Evolutionary conservation across 2,329 filamentous ascomycete species (phyloP), one percentile per base, ranked within the genome.

Genomic region (Beauveria sp.): DNA sequence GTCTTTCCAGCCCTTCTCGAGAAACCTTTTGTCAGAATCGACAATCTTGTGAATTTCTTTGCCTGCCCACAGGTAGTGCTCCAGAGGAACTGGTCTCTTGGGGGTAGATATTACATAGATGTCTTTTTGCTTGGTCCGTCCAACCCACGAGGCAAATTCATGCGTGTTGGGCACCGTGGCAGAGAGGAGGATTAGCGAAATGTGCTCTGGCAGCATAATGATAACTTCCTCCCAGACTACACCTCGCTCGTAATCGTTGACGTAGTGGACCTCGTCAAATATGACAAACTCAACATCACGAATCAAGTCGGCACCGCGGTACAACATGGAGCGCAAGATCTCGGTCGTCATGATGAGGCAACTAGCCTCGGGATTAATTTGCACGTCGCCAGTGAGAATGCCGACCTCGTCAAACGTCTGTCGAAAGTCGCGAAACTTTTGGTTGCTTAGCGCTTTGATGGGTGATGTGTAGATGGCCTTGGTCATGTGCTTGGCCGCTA

Each of bases 181-280:
- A 5, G 95, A 99, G 3, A 99, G 82, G 2, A 98, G 79, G 67
- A 99, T 99, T 24, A 99, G 82, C 2, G 95, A 96, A 45, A 99
- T 91, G 75, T 99, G 95, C 72, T 96, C 93, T 0, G 95, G 95
- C 60, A 99, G 81, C 95, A 99, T 98, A 70, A 99, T 99, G 70
- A 99, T 99, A 69, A 99, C 95, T 75, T 99, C 95, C 74, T 99
- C 95, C 95, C 95, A 99, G 0, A 99, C 95, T 6, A 99, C 95
- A 70, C 95, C 95, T 75, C 95, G 85, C 73, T 98, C 95, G 28
- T 89, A 83, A 72, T 99, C 95, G 71, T 98, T 99, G 66, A 99
- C 93, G 71, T 99, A 99, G 75, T 99, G 95, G 2, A 99, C 95
- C 74, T 99, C 95, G 69, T 99, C 95, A 65, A 99, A 99, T 54